Conservation (phyloP, 306 rosid genomes). For the Fragaria vesca region DNA sequence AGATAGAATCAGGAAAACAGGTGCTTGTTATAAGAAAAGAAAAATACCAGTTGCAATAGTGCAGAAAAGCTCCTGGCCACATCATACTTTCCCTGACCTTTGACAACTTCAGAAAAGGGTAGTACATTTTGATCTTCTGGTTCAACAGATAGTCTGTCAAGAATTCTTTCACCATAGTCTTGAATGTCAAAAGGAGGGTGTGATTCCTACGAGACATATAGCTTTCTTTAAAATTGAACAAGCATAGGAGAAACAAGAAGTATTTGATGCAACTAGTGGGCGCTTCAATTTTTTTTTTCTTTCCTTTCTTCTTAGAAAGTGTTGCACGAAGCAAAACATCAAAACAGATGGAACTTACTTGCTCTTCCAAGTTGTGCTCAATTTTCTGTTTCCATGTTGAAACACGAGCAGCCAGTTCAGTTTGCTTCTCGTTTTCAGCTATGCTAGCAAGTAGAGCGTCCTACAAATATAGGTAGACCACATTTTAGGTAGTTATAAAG, state of each 20-base stretch:
- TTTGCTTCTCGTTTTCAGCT: conserved; percentile 83
- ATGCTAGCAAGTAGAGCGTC: conserved; percentile 87
- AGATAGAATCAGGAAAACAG: background rate
- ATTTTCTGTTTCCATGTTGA: conserved; percentile 89
- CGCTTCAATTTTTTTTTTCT: background rate
- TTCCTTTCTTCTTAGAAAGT: background rate
- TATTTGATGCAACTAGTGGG: background rate
- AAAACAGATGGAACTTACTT: conserved; percentile 49
- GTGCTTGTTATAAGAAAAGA: conserved; percentile 6
- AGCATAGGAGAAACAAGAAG: conserved; percentile 12
- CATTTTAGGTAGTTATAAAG: background rate
- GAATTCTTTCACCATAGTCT: conserved; percentile 64
- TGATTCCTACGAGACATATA: conserved; percentile 53
- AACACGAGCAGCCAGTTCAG: conserved; percentile 82
- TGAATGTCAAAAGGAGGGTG: conserved; percentile 82
- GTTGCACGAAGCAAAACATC: conserved; percentile 1
- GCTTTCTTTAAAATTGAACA: conserved; percentile 25
- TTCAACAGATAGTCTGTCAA: conserved; percentile 61
- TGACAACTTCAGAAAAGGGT: conserved; percentile 66
- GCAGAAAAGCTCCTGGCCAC: conserved; percentile 93
- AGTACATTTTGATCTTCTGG: conserved; percentile 36
- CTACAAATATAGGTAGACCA: conserved; percentile 35
- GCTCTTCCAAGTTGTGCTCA: conserved; percentile 84
- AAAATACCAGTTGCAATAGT: conserved; percentile 81
- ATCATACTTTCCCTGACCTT: conserved; percentile 63